Evolutionary conservation across 176 grass and related monocot genomes (phyloP), one percentile per base, ranked within the genome.

Genomic region (Zea luxurians): DNA sequence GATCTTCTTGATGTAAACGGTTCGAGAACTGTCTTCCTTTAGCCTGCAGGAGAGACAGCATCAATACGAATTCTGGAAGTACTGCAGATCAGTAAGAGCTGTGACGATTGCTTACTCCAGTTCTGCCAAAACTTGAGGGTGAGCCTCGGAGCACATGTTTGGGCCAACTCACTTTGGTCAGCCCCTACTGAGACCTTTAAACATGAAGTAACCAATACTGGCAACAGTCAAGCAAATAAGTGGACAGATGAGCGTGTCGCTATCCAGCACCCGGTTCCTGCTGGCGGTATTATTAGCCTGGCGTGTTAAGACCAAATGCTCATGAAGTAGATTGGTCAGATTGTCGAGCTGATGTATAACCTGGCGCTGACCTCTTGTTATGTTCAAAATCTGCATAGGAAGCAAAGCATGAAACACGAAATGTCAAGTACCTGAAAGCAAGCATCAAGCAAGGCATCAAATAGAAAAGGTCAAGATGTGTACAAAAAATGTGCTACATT

Each of bases 291-390:
- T n/a, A n/a, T n/a, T 90, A 61, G 75, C 82, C 81, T 83, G 78
- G 3, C 71, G 79, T 3, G 78, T 80, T 68, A 83, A 58, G 74
- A 75, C 69, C 78, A 94, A 72, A 62, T 89, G 75, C 20, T 99
- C 87, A 76, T 90, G 96, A 80, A 99, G 77, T 38, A 94, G 69
- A 73, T 83, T 92, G 13, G 75, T 74, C 47, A 99, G 70, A 42
- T 93, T 99, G 71, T 99, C 96, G 2, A 99, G 63, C 83, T 99
- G 96, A 68, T 95, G 91, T 81, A 89, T 91, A 35, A 92, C 82
- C 74, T 99, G 96, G 12, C 92, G 87, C 68, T 99, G 96, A 37
- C 96, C 89, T 82, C 88, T 87, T 57, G 89, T 83, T 74, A 95
- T 85, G 68, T 78, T 77, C 75, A 79, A 75, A 46, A 99, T 78